Evolutionary conservation across 1,284 basidiomycete species (phyloP), one percentile per base, ranked within the genome.

Genomic region (Microbotryum lychnidis-dioicae): DNA sequence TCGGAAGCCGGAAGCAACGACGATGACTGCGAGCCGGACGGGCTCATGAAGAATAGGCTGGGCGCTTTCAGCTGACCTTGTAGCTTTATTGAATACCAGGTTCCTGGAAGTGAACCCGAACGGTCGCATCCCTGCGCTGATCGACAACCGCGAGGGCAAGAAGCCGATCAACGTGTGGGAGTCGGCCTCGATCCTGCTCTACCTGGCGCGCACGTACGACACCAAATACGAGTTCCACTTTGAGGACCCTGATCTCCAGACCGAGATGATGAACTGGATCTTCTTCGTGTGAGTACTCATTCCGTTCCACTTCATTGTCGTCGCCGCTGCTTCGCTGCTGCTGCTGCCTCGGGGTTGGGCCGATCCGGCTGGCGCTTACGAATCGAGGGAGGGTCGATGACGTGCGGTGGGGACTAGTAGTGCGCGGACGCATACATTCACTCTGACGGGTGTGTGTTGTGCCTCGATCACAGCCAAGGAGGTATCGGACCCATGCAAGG

Each of bases 111-210:
- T 55, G 37, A 67, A 65, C 58, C 65, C 63, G n/a, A 67, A 67
- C 54, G 50, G 65, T 61, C n/a, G 63, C 44, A 67, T 67, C 58
- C 65, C 65, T 14, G 56, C 63, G 6, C 42, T 67, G 4, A n/a
- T 66, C 46, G 56, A 61, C 52, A 63, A 61, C 57, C 61, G 61
- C 49, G 50, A 21, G 4, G 45, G 25, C 51, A 66, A 66, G 53
- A n/a, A 25, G 14, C 56, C 54, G 0, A 42, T 65, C 50, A 14
- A 20, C 33, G 50, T 59, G 25, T 65, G 57, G 42, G 63, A 65
- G 52, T 50, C 48, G 42, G 62, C 56, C 10, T 50, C 52, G 20
- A 63, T 66, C 55, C 53, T 66, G 5, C 25, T 57, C 18, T 63
- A 63, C 48, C 62, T 66, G n/a, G 61, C 58, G 3, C 49, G 57